Base-by-base conservation (phyloP, 108 stramenopile genomes). In the Licmophora abbreviata region DNA sequence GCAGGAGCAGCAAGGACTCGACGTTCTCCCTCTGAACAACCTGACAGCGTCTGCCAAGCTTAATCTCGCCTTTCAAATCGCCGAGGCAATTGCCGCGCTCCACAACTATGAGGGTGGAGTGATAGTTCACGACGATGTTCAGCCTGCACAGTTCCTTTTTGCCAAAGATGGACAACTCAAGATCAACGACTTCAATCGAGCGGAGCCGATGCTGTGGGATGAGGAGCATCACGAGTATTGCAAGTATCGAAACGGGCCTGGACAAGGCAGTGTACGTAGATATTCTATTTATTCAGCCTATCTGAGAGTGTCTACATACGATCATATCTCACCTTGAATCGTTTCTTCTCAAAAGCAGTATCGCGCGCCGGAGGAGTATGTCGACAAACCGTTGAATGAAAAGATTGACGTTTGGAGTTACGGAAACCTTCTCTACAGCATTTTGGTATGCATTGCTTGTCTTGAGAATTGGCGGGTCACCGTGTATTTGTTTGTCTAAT, bases 171-270 rank as follows among this genome's bases (percentile, higher is more conserved):
- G 63, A 62, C 69, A 44, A 2, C 58, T 85, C 14, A 82, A 79
- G 46, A 50, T 86, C 24, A 79, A 80, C 15, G 85, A 86, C 40
- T 86, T 74, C 54, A 86, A 86, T 44, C 75, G 85, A 45, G 85
- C 85, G 9, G 79, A 86, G 50, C 45, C 72, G 36, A 42, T 71
- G 45, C 56, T 86, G 20, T 86, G 51, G 44, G 79, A 86, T 61
- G 57, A 69, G 27, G 38, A 70, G 6, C 31, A 65, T 6, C 49
- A 74, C 24, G 18, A 63, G 36, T 86, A 86, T 49, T 86, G 85
- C 52, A 51, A 56, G 32, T 83, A 73, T 29, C 59, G 32, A 28
- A 73, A 83, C 26, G 85, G 85, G 3, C 17, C 21, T 6, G 82
- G 72, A 43, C 52, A 56, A 29, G 82, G 82, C 0, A 74, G 74